phyloP scores from a whole-genome alignment of 139 green algal species.

The Chlamydomonas incerta region DNA sequence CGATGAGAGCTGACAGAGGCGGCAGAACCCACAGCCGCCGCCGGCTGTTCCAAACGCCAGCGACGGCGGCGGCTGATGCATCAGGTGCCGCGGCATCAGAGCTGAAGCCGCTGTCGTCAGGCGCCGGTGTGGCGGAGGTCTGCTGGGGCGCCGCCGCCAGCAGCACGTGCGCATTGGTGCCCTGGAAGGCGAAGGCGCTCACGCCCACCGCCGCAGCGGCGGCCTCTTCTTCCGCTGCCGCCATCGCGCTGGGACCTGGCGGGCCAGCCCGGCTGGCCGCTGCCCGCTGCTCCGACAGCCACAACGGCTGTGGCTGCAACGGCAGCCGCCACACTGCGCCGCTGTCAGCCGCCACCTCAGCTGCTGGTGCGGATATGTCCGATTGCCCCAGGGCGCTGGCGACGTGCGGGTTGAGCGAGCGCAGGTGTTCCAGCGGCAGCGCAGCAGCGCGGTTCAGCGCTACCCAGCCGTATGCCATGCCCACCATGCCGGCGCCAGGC shows the following conservation, averaged over 20 bases:
- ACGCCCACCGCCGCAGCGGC: constrained; percentile 50
- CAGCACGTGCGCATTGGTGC: constrained; percentile 81
- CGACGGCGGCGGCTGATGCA: no score
- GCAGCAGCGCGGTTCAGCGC: constrained; percentile 13
- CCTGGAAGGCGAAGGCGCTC: constrained; percentile 88
- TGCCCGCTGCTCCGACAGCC: no score
- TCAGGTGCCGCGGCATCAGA: no score
- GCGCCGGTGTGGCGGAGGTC: background rate
- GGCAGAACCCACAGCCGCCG: constrained; percentile 61
- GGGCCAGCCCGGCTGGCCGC: no score
- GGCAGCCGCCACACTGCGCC: background rate
- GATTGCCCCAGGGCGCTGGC: background rate
- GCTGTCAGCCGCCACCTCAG: background rate
- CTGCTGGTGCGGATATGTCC: no score
- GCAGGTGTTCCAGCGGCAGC: constrained; percentile 67
- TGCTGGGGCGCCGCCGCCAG: constrained; percentile 13
- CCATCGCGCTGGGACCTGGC: no score
- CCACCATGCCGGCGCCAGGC: constrained; percentile 74
- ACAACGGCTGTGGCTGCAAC: background rate
- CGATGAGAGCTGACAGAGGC: constrained; percentile 3
- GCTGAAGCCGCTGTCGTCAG: no score
- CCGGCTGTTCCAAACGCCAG: background rate
- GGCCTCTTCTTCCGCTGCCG: no score
- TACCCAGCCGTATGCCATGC: constrained; percentile 57
- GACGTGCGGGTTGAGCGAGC: constrained; percentile 74